Evolutionary conservation across 2,329 filamentous ascomycete genomes (phyloP), one percentile per base, ranked within the genome.

Genomic region (Westerdykella sp.): DNA sequence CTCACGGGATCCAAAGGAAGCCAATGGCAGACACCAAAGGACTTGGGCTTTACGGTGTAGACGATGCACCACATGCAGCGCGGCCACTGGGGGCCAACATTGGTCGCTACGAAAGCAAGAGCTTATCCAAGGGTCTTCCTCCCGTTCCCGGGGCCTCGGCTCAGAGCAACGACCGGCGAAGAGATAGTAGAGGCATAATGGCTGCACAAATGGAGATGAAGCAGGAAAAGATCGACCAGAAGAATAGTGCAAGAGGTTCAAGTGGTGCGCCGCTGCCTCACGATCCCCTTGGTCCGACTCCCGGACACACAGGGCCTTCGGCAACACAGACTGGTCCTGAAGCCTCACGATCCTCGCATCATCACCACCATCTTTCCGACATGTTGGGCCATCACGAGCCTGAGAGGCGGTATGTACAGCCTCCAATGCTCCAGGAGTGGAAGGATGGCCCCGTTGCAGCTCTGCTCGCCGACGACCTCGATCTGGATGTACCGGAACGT

Each of bases 381-480:
- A 28, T 60, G 5, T 56, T 63, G 31, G 51, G 71, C 62, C 32
- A 73, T 65, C 48, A 68, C 64, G 63, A 62, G 65, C 39, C 75
- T 62, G 63, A 74, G 59, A 51, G 69, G 60, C 34, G 56, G 10
- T 87, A 86, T 58, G 67, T 78, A 23, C 71, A 77, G 4, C 74
- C 79, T 0, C 67, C 71, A 42, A 81, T 79, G 57, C 69, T 90
- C 6, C 78, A 86, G 28, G 72, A 75, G 40, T 75, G 73, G 73
- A 69, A 60, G 45, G 55, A 56, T 35, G 73, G 67, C 3, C 61
- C 62, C 12, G 53, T 63, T 14, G 70, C 66, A 13, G 59, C 58
- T 14, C 60, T 76, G 12, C 55, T 56, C 5, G 57, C 60, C 0
- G 66, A 70, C 9, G 73, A 76, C 51, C 59, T 74, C 14, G 66